Conservation (phyloP, 2,329 filamentous ascomycete genomes). For the Talaromyces amestolkiae region DNA sequence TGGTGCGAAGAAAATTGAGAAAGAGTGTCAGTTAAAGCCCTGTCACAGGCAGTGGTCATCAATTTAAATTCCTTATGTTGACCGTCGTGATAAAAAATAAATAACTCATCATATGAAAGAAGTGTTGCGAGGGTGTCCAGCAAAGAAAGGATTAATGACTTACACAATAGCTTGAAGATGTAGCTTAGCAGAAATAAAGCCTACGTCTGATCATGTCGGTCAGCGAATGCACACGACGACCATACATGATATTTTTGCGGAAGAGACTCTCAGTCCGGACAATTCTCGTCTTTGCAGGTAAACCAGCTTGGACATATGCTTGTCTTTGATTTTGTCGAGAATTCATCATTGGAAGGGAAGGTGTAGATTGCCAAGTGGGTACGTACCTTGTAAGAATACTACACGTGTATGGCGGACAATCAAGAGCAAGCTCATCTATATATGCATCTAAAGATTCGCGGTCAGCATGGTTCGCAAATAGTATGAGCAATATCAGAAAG, state of each 20-base stretch:
- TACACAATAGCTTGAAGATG: background rate
- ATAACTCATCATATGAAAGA: conserved; percentile 64
- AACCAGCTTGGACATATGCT: conserved; percentile 90
- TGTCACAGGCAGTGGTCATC: conserved; percentile 79
- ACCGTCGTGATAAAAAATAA: conserved; percentile 74
- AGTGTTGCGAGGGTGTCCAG: conserved; percentile 2
- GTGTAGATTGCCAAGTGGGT: conserved; percentile 23
- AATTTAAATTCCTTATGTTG: conserved; percentile 71
- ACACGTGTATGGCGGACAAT: background rate
- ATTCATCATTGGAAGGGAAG: conserved; percentile 66
- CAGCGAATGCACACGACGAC: conserved; percentile 10
- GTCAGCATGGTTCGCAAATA: conserved; percentile 23
- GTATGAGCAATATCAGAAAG: conserved; percentile 14
- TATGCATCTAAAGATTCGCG: conserved; percentile 10
- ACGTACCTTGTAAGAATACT: conserved; percentile 26
- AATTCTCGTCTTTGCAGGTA: conserved; percentile 51
- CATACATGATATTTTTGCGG: conserved; percentile 17
- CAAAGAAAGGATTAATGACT: background rate
- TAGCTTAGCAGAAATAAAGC: background rate
- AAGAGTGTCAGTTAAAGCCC: conserved; percentile 50
- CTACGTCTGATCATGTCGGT: background rate
- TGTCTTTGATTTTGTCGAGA: conserved; percentile 74
- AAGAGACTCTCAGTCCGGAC: conserved; percentile 45
- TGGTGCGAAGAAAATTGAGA: conserved; percentile 3
- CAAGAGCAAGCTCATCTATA: background rate